These are phyloP conservation scores for Penicillium griseofulvum DNA, from an alignment of 2,329 filamentous ascomycete genomes.

Conservation along the genomic window DNA sequence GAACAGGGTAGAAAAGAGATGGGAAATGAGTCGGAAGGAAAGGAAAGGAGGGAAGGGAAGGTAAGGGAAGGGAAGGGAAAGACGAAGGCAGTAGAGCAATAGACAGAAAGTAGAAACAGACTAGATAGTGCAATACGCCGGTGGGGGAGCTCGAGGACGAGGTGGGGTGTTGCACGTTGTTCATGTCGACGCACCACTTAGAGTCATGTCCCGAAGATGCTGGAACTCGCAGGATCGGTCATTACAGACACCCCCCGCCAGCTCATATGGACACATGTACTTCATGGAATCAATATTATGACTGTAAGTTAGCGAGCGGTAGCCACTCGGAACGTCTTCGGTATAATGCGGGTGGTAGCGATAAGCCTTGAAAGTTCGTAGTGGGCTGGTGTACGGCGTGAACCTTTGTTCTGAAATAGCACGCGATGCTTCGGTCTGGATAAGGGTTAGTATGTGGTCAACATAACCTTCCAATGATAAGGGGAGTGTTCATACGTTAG, in stretches of 20 bases:
- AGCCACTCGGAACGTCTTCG: conserved; percentile 68
- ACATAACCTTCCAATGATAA: conserved; percentile 8
- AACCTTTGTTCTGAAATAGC: conserved; percentile 33
- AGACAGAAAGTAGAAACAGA: conserved; percentile 8
- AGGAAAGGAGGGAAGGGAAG: background rate
- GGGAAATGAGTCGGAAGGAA: conserved; percentile 14
- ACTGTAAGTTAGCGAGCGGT: conserved; percentile 89
- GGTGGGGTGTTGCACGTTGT: conserved; percentile 25
- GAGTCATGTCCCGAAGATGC: conserved; percentile 72
- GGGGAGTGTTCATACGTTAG: conserved; percentile 34
- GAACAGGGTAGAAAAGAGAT: conserved; percentile 26
- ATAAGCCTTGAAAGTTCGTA: conserved; percentile 80
- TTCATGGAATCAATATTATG: conserved; percentile 77
- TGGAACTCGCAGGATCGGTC: conserved; percentile 71
- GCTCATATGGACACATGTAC: conserved; percentile 73
- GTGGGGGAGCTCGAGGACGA: conserved; percentile 24
- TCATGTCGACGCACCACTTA: conserved; percentile 67
- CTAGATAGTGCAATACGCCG: conserved; percentile 9
- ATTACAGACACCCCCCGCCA: conserved; percentile 69
- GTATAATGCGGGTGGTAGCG: conserved; percentile 81
- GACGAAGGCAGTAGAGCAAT: conserved; percentile 5
- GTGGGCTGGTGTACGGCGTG: conserved; percentile 76
- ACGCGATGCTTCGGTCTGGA: conserved; percentile 26
- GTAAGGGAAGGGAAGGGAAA: conserved; percentile 6
- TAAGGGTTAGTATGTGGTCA: conserved; percentile 28